Evolutionary conservation across 1,284 basidiomycete genomes (phyloP).

Genomic region (Leccinum cinnamomeum): DNA sequence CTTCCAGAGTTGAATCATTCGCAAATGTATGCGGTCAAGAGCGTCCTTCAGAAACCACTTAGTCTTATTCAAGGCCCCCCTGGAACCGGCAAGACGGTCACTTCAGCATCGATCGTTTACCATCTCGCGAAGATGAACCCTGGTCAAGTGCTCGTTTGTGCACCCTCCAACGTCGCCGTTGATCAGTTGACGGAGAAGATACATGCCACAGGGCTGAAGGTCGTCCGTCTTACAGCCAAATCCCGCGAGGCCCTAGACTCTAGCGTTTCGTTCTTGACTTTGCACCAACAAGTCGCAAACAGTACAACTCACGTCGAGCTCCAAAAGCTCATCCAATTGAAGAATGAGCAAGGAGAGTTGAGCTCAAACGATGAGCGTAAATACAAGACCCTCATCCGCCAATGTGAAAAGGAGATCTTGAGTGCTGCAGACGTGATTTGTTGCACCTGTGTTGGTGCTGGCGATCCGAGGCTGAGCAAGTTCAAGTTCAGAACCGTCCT

Average conservation of each 20-base stretch:
- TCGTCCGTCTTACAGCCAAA: conserved; percentile 96
- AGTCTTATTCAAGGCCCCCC: conserved; percentile 98
- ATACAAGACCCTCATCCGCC: conserved; percentile 93
- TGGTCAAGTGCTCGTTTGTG: conserved; percentile 97
- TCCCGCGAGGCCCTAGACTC: conserved; percentile 97
- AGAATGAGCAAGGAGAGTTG: conserved; percentile 96
- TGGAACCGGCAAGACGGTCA: conserved; percentile 99
- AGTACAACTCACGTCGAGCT: conserved; percentile 93
- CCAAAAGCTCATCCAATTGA: conserved; percentile 96
- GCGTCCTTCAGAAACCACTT: conserved; percentile 97
- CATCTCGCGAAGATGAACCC: conserved; percentile 99
- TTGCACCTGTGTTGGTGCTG: conserved; percentile 97
- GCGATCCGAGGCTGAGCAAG: conserved; percentile 93
- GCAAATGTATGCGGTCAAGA: conserved; percentile 99
- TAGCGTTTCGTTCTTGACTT: conserved; percentile 88
- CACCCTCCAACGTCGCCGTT: conserved; percentile 98
- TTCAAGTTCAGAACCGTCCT: conserved; percentile 98
- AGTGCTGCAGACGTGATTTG: conserved; percentile 97
- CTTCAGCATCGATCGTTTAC: conserved; percentile 98
- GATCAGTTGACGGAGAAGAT: conserved; percentile 99
- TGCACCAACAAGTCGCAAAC: conserved; percentile 97
- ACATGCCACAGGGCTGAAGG: conserved; percentile 94
- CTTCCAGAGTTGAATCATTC: conserved; percentile 99
- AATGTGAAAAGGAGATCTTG: conserved; percentile 97
- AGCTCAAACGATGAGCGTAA: conserved; percentile 97